Evolutionary conservation across 2,329 filamentous ascomycete species (phyloP).

Genomic region (Biscogniauxia marginata): DNA sequence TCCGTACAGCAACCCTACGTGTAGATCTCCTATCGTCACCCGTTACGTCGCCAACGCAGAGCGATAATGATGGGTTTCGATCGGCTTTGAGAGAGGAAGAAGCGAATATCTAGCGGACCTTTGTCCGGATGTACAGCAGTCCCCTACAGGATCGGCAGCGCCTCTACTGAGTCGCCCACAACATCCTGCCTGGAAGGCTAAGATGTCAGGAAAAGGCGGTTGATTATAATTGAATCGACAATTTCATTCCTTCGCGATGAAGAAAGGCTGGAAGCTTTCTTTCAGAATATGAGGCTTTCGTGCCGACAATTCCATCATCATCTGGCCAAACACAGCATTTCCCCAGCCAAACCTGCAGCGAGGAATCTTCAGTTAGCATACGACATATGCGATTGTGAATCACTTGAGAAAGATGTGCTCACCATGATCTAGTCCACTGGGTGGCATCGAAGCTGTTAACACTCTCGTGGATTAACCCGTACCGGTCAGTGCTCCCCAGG

Average conservation of each 20-base stretch:
- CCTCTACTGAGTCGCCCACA: too few species aligned
- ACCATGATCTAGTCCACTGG: slow-evolving; percentile 46
- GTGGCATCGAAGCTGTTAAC: slow-evolving; percentile 62
- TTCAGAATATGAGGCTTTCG: slow-evolving; percentile 59
- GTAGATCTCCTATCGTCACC: too few species aligned
- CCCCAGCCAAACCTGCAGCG: slow-evolving; percentile 80
- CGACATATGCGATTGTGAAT: too few species aligned
- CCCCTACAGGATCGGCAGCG: too few species aligned
- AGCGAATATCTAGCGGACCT: too few species aligned
- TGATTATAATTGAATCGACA: neutral
- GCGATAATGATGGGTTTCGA: too few species aligned
- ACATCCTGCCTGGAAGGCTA: too few species aligned
- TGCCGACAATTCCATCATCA: slow-evolving; percentile 70
- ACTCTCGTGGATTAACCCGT: slow-evolving; percentile 80
- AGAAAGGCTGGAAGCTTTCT: slow-evolving; percentile 36
- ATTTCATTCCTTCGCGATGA: slow-evolving; percentile 2
- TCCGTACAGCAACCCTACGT: too few species aligned
- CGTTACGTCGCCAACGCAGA: too few species aligned
- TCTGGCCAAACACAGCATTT: slow-evolving; percentile 85
- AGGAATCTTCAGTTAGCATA: slow-evolving; percentile 21
- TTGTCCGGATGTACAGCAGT: too few species aligned
- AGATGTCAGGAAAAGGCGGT: too few species aligned
- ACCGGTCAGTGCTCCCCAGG: slow-evolving; percentile 67
- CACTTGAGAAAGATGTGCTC: slow-evolving; percentile 23
- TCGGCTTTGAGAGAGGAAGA: too few species aligned